Percentiles rank a stretch among this genome's conserved stretches.
These are phyloP conservation scores for Calendula officinalis DNA, from an alignment of 129 eudicot genomes.

Conservation along the genomic window DNA sequence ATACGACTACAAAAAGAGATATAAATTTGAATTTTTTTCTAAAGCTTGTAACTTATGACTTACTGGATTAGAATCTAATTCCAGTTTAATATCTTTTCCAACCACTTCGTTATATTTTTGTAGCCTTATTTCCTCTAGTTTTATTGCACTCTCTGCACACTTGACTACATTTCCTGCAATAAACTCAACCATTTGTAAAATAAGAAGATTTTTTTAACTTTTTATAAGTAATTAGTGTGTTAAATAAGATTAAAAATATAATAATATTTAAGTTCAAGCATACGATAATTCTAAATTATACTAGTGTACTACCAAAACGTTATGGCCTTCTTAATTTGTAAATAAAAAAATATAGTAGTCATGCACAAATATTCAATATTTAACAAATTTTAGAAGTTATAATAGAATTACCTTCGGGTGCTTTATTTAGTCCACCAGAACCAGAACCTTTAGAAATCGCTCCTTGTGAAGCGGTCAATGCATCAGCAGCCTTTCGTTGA, in stretches of 20 bases:
- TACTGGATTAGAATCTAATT: conserved; percentile 51
- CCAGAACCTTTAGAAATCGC: conserved; percentile 31
- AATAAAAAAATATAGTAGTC: background rate
- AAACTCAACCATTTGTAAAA: conserved; percentile 18
- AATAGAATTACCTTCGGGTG: conserved; percentile 37
- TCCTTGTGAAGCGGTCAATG: conserved; percentile 32
- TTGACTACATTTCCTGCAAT: conserved; percentile 41
- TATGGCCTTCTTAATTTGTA: background rate
- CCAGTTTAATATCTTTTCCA: conserved; percentile 40
- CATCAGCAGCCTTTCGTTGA: conserved; percentile 36
- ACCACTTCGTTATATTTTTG: conserved; percentile 51
- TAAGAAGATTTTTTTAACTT: background rate
- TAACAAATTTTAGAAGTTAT: no score
- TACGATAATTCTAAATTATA: background rate
- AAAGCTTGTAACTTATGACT: conserved; percentile 22
- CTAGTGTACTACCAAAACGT: no score
- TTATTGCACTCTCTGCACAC: conserved; percentile 72
- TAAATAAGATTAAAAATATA: no score
- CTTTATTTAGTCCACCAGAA: conserved; percentile 35
- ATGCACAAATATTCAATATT: conserved; percentile 1
- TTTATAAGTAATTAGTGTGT: background rate
- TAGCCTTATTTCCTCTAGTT: conserved; percentile 68
- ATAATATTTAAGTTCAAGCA: background rate
- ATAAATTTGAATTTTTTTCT: background rate
- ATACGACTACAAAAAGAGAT: background rate